phyloP scores from a whole-genome alignment of 2,329 filamentous ascomycete genomes.

The Sporothrix humicola region DNA sequence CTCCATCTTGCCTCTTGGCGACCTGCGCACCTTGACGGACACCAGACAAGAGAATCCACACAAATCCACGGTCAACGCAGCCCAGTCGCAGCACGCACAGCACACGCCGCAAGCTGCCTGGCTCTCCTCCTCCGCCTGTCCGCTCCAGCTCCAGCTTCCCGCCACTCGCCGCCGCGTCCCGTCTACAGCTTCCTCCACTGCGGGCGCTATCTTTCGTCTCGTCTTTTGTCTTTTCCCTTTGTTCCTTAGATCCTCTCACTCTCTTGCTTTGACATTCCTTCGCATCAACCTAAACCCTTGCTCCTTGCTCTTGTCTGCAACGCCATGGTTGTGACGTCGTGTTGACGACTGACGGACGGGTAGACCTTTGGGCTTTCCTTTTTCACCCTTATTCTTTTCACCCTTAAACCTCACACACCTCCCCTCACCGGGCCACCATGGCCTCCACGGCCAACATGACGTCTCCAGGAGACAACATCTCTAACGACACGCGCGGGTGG shows the following conservation, averaged over 20 bases:
- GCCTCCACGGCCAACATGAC: constrained; percentile 24
- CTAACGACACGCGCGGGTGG: constrained; percentile 91
- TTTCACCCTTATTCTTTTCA: no score
- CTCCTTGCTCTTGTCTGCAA: not conserved
- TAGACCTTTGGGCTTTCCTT: not conserved
- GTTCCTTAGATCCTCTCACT: not conserved
- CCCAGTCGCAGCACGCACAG: not conserved
- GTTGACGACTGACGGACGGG: not conserved
- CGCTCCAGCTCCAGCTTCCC: no score
- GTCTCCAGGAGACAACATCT: constrained; percentile 47
- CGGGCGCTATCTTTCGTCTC: constrained; percentile 22
- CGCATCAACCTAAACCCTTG: not conserved
- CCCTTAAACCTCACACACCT: no score
- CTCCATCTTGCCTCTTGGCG: not conserved
- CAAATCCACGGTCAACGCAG: not conserved
- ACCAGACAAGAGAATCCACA: not conserved
- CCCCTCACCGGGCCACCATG: not conserved
- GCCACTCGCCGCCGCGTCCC: not conserved
- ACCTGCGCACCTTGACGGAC: constrained; percentile 25
- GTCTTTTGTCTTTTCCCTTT: not conserved
- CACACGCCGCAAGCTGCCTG: not conserved
- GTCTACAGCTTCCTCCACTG: constrained; percentile 7
- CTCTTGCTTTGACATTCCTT: not conserved
- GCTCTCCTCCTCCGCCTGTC: not conserved
- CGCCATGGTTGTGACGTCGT: constrained; percentile 21